phyloP scores from a whole-genome alignment of 2,329 filamentous ascomycete species.

The Apiospora rasikravindrae region DNA sequence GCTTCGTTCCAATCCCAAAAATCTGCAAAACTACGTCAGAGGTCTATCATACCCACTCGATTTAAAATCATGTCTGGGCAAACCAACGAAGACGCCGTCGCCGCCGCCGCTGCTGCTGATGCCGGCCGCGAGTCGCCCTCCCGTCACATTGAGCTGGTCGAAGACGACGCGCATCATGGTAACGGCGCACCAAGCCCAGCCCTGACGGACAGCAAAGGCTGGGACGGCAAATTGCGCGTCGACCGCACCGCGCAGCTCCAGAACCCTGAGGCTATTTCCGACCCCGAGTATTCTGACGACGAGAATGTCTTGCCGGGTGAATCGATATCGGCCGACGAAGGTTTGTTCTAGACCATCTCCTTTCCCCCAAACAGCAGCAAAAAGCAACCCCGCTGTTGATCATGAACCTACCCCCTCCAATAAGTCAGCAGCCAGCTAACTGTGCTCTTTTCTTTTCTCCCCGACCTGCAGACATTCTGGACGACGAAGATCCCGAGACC shows the following conservation, averaged over 20 bases:
- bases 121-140: slow-evolving; percentile 38
- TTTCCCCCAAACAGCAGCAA: not conserved
- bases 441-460: not conserved
- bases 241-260: slow-evolving; percentile 69
- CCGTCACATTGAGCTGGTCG: slow-evolving; percentile 56
- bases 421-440: not conserved
- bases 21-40: slow-evolving; percentile 13
- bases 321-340: slow-evolving; percentile 81
- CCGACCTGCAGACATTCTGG: slow-evolving; percentile 57
- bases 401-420: not conserved
- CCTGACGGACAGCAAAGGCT: slow-evolving; percentile 69
- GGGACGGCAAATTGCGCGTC: slow-evolving; percentile 79
- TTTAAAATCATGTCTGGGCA: slow-evolving; percentile 48
- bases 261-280: slow-evolving; percentile 83
- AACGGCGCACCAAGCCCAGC: slow-evolving; percentile 53
- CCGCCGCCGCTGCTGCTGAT: slow-evolving; percentile 32
- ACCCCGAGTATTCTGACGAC: slow-evolving; percentile 83
- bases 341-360: slow-evolving; percentile 46
- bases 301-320: slow-evolving; percentile 73
- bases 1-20: not conserved
- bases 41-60: not conserved
- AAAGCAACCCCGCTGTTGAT: not conserved
- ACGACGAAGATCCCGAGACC: slow-evolving; percentile 63
- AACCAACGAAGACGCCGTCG: slow-evolving; percentile 40
- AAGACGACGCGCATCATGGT: slow-evolving; percentile 45